Evolutionary conservation across 192 early-diverging fungal species (phyloP).

Genomic region (Coemansia sp.): DNA sequence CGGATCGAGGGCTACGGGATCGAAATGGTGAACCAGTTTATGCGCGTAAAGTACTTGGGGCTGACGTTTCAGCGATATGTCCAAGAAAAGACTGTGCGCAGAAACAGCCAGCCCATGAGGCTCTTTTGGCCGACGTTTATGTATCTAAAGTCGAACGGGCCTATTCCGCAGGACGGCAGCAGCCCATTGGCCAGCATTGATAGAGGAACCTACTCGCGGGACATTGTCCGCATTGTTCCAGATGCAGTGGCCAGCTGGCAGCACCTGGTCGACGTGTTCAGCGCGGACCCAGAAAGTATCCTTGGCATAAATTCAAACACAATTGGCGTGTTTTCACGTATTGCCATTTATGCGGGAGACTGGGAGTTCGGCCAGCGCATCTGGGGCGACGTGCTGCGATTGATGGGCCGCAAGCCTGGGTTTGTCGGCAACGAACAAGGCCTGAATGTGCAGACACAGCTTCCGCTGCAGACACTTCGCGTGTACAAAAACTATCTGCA

Average conservation of each 20-base stretch:
- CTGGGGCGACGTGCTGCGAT: constrained; percentile 37
- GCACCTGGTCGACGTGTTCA: constrained; percentile 9
- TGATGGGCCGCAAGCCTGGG: constrained; percentile 9
- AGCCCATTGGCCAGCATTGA: constrained; percentile 9
- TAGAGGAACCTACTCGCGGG: constrained; percentile 1
- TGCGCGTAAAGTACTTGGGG: constrained; percentile 41
- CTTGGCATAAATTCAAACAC: constrained; percentile 34
- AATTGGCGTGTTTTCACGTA: constrained; percentile 30
- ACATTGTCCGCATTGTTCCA: constrained; percentile 10
- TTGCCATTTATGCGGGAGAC: constrained; percentile 18
- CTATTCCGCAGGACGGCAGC: constrained; percentile 7
- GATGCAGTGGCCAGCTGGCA: constrained; percentile 31
- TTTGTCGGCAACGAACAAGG: background rate
- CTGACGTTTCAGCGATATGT: constrained; percentile 51
- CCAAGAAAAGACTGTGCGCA: constrained; percentile 17
- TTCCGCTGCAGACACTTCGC: constrained; percentile 26
- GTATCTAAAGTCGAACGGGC: constrained; percentile 30
- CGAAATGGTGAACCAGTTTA: constrained; percentile 41
- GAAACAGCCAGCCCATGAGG: background rate
- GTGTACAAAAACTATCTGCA: constrained; percentile 46
- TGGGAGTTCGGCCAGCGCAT: constrained; percentile 42
- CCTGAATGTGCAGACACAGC: background rate
- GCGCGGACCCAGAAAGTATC: constrained; percentile 1
- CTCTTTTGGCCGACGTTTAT: constrained; percentile 52
- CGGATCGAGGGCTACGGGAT: constrained; percentile 38